Evolutionary conservation across 2,329 filamentous ascomycete species (phyloP), one percentile per base, ranked within the genome.

Genomic region (Paecilomyces niveus): DNA sequence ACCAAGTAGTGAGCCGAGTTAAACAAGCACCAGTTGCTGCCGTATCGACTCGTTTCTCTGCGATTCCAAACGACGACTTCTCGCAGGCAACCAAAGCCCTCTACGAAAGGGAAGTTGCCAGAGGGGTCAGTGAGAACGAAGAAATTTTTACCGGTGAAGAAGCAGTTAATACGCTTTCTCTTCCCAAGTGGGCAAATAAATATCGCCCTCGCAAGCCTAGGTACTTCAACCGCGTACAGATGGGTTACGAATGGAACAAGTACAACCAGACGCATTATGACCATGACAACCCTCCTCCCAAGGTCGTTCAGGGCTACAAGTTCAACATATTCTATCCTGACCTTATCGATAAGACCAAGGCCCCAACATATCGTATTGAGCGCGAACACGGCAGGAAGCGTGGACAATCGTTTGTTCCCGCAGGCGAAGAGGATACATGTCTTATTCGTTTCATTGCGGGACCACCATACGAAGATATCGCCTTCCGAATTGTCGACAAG

Each of bases 231-330:
- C 88, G 94, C 49, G 92, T 97, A 53, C 92, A 96, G 74, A 97
- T 97, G 90, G 94, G 94, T 56, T 99, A 97, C 74, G 94, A 99
- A 74, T 99, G 94, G 94, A 99, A 99, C 81, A 99, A 99, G 76
- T 99, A 99, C 82, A 99, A 99, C 70, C 94, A 99, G 77, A 99
- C 94, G 11, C 94, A 99, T 76, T 99, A 99, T 77, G 94, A 97
- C 73, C 91, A 97, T 73, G 93, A 97, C 71, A 97, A 97, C 69
- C 94, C 94, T 1, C 94, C 94, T 1, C 94, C 94, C 26, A 97
- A 96, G 76, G 93, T 99, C 6, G 94, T 99, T 10, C 94, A 99
- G 73, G 94, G 94, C 58, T 99, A 99, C 81, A 97, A 96, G 74
- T 99, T 99, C 82, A 97, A 99, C 77, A 93, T 99, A 55, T 99